Evolutionary conservation across 352 stramenopile genomes (phyloP), one percentile per base, ranked within the genome.

Genomic region (Pythium aphanidermatum): DNA sequence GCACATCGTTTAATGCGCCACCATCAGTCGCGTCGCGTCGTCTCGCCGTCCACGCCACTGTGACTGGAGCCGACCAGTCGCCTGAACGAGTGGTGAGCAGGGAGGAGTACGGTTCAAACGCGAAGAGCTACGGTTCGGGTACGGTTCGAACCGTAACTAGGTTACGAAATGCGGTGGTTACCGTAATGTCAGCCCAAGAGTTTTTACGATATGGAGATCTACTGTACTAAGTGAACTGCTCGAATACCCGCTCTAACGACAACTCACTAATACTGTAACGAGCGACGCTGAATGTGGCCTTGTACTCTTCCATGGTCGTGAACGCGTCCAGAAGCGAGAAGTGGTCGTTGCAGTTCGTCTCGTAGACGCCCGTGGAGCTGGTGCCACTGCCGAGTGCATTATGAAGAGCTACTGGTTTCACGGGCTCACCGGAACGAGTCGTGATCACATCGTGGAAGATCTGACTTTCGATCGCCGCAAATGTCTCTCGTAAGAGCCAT

Each of bases 221-320:
- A 45, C 27, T 50, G 16, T 6, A 20, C 70, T 57, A 83, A 33
- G 86, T 90, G 46, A 97, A 96, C 49, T 95, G 70, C 60, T 96
- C 92, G 58, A 98, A 98, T 13, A 97, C 85, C 17, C 86, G 80
- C 63, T 98, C 92, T 2, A 98, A 71, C 1, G 88, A 95, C 29
- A 94, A 65, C 51, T 98, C 88, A 31, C 79, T 94, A 26, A 98
- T 69, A 49, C 69, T 94, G 63, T 97, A 98, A 41, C 94, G 83
- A 40, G 77, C 60, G 37, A 98, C 86, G 11, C 60, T 35, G 39
- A 95, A 84, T 19, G 39, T 46, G 5, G 46, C 23, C 65, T 96
- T 96, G 45, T 70, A 61, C 7, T 42, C 41, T 51, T 98, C 89
- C 45, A 97, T 55, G 31, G 77, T 40, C 1, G 44, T 62, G 43